These are phyloP conservation scores for Prinsepia uniflora DNA, from an alignment of 306 rosid genomes.

Conservation along the genomic window DNA sequence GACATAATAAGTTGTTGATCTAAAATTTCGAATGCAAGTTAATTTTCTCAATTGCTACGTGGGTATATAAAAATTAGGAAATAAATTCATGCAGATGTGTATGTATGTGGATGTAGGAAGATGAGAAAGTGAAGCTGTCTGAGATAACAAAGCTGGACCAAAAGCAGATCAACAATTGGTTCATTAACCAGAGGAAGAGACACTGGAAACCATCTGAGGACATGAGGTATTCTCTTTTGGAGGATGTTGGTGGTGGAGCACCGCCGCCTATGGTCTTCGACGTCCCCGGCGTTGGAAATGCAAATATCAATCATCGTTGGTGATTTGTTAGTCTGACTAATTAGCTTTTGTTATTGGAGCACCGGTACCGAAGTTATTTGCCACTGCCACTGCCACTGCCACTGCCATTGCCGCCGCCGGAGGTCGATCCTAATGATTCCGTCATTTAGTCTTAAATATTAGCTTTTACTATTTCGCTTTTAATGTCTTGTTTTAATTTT, in stretches of 20 bases:
- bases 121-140: slow-evolving; percentile 64
- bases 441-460: no score
- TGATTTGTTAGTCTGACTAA: not conserved
- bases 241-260: slow-evolving; percentile 20
- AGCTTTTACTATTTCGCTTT: no score
- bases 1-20: not conserved
- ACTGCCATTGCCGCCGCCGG: no score
- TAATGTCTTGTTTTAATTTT: no score
- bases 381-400: no score
- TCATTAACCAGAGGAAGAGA: slow-evolving; percentile 84
- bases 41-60: not conserved
- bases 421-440: no score
- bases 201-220: slow-evolving; percentile 92
- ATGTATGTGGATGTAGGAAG: slow-evolving; percentile 42
- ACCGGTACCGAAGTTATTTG: no score
- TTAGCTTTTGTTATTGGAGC: no score
- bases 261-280: not conserved
- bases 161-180: slow-evolving; percentile 89
- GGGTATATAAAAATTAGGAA: no score
- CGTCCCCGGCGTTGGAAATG: not conserved
- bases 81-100: not conserved
- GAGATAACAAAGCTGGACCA: slow-evolving; percentile 60
- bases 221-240: slow-evolving; percentile 54
- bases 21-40: not conserved
- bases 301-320: not conserved